Evolutionary conservation across 768 basidiomycete genomes (phyloP), one percentile per base, ranked within the genome.

Genomic region (Tulasnella sp.): DNA sequence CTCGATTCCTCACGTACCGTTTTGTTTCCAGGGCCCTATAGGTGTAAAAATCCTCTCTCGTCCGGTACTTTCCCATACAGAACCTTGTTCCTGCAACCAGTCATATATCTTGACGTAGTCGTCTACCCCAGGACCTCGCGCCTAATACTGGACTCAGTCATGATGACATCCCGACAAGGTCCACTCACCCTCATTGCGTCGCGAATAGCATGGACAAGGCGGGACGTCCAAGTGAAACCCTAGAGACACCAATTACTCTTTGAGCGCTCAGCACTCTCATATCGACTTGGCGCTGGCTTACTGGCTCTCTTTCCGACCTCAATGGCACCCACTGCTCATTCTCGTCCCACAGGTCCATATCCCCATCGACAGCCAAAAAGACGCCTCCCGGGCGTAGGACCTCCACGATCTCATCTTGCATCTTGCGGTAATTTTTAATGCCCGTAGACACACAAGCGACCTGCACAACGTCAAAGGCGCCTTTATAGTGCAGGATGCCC

Each of bases 381-480:
- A 77, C 77, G 3, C 77, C 77, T 15, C 77, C 77, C 37, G 77
- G 70, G 5, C 71, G 69, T 26, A 77, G 39, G 23, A 73, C 39
- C 13, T 71, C 37, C n/a, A 26, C 40, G 42, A 77, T 57, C 44
- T 77, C 77, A 23, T 46, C 71, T 26, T 73, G 7, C 67, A 77
- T 40, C 11, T 44, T 39, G 26, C 46, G 42, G 69, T 73, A 77
- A 16, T 77, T n/a, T 5, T 4, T 35, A 6, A 77, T 71, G 26
- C 77, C 77, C 5, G 10, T 1, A 29, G 69, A 15, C 35, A 72
- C 42, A 7, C 44, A 70, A 42, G 70, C 35, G 69, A 44, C 37
- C 15, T 77, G 77, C 16, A 77, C 77, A 32, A 77, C 77, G 70
- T 77, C 69, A 35, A 70, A 77, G 20, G 69, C 26, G 35, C 46